Evolutionary conservation across 208 protist genomes (phyloP).

Genomic region (Naegleria fowleri): DNA sequence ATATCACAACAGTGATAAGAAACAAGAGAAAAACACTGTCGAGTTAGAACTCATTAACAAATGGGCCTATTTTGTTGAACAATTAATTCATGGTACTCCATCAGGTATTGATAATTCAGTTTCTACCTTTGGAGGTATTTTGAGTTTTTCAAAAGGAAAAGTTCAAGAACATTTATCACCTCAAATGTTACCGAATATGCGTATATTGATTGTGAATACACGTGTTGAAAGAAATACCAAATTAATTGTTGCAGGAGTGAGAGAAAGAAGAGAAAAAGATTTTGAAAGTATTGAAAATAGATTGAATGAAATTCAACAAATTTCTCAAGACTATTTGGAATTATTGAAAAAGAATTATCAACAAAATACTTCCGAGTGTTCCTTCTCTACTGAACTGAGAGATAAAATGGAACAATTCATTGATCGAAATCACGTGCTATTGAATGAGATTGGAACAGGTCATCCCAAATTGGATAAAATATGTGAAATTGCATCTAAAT

Average conservation of each 20-base stretch:
- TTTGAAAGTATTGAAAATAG: not conserved
- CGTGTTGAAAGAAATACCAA: constrained; percentile 16
- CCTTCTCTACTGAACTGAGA: too few species aligned
- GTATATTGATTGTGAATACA: constrained; percentile 27
- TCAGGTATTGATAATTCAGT: constrained; percentile 77
- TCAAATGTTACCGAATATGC: not conserved
- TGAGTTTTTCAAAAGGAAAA: constrained; percentile 52
- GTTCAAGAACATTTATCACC: not conserved
- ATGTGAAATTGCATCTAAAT: not conserved
- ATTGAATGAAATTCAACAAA: constrained; percentile 7
- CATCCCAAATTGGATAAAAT: not conserved
- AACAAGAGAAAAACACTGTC: constrained; percentile 61
- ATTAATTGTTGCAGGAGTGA: not conserved
- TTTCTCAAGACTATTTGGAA: not conserved
- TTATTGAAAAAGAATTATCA: not conserved
- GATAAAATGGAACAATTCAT: not conserved
- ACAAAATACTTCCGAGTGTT: not conserved
- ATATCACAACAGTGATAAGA: constrained; percentile 44
- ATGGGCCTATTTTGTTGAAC: constrained; percentile 51
- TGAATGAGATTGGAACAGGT: constrained; percentile 20
- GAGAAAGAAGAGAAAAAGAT: not conserved
- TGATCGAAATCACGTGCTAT: constrained; percentile 6
- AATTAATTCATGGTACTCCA: constrained; percentile 64
- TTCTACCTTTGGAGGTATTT: constrained; percentile 71
- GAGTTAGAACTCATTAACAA: constrained; percentile 61